Percentiles rank a stretch among this genome's conserved stretches.
Evolutionary conservation across 345 rosid species (phyloP).

Genomic region (Euclidium syriacum): DNA sequence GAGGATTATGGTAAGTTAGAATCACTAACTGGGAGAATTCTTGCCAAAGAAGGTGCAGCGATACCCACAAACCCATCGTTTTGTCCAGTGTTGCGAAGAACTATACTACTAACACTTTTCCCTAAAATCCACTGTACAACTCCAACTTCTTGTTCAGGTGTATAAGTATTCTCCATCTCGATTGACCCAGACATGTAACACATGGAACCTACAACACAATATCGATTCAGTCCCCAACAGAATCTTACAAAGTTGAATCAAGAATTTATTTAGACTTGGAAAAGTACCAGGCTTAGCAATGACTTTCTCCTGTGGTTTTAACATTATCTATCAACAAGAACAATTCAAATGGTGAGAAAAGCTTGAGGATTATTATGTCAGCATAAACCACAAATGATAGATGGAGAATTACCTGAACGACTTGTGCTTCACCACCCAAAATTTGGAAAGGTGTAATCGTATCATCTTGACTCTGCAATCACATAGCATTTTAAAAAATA

Average conservation of each 20-base stretch:
- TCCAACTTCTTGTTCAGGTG: slow-evolving; percentile 90
- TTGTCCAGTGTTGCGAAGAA: slow-evolving; percentile 60
- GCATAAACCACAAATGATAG: too few species aligned
- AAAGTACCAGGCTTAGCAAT: slow-evolving; percentile 77
- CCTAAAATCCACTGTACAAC: slow-evolving; percentile 97
- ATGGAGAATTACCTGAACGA: too few species aligned
- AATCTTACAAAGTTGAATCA: not conserved
- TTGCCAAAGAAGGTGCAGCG: slow-evolving; percentile 92
- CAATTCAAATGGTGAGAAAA: not conserved
- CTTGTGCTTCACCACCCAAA: slow-evolving; percentile 98
- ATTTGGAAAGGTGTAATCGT: slow-evolving; percentile 83
- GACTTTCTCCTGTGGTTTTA: slow-evolving; percentile 84
- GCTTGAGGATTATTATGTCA: not conserved
- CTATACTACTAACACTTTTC: slow-evolving; percentile 69
- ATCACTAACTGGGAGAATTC: slow-evolving; percentile 90
- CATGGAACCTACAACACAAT: slow-evolving; percentile 55
- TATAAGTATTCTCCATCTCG: slow-evolving; percentile 81
- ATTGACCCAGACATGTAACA: slow-evolving; percentile 93
- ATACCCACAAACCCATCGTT: slow-evolving; percentile 87
- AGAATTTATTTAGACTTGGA: not conserved
- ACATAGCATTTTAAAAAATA: slow-evolving; percentile 4
- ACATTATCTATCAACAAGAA: slow-evolving; percentile 65
- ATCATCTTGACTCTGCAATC: slow-evolving; percentile 79
- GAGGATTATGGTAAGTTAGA: slow-evolving; percentile 3
- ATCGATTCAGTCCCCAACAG: not conserved